Evolutionary conservation across 2,329 filamentous ascomycete species (phyloP), one percentile per base, ranked within the genome.

Genomic region (Didymellaceae sp.): DNA sequence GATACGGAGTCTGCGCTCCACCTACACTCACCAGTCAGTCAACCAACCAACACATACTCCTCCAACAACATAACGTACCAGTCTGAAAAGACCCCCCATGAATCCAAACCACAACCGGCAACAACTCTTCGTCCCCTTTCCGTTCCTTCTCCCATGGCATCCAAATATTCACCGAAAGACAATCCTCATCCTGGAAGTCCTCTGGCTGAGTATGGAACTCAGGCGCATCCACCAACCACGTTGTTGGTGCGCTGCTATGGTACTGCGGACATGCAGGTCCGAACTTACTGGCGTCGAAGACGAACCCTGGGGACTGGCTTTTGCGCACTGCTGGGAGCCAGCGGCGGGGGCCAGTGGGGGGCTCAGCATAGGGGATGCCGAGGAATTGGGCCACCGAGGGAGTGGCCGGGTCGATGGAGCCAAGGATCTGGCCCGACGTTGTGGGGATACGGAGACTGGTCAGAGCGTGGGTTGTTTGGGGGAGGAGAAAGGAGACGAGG

Each of bases 81-180:
- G 66, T 74, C 5, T 65, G 51, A 50, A 78, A 79, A 2, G 75
- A 74, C 7, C 80, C 79, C 4, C 79, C 79, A 30, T 78, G 76
- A 28, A 80, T 70, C 67, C 77, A 81, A 17, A 78, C 70, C 2
- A 77, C 63, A 0, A 81, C 78, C 1, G 79, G 78, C 3, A 78
- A 61, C 0, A 59, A 4, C 46, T 60, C 14, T 53, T 60, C 55
- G 26, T 9, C 21, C 16, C 10, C 13, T 7, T 8, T 14, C 21
- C 16, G 39, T 5, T 43, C 21, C 1, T 54, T 16, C 34, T 38
- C 52, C 11, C 38, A 41, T 10, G 76, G 76, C 4, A 75, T 63
- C 78, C 78, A 81, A 9, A 81, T 61, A 25, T 75, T 76, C 7
- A 80, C 61, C 5, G 72, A 74, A 10, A 81, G 62, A 47, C 79